A percentile compares a stretch with the other conserved stretches of the same genome.
These are phyloP conservation scores for Mycena crocata DNA, from an alignment of 768 basidiomycete genomes.

Conservation along the genomic window DNA sequence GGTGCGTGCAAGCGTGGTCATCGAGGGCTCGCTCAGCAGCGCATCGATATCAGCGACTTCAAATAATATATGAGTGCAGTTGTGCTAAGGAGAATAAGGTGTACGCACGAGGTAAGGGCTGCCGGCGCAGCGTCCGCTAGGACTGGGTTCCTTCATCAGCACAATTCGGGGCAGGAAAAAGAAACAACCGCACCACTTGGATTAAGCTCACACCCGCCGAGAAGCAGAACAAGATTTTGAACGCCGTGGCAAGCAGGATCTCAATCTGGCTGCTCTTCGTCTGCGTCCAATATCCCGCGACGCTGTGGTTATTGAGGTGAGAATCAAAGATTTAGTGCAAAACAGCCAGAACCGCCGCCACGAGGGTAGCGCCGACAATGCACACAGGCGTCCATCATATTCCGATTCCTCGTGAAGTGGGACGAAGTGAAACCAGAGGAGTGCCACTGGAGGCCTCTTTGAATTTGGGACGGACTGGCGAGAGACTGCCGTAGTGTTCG, in stretches of 20 bases:
- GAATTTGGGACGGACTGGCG: too few species aligned
- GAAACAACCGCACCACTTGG: slow-evolving; percentile 2
- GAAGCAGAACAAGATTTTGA: slow-evolving; percentile 7
- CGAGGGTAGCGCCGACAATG: neutral
- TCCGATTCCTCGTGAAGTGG: too few species aligned
- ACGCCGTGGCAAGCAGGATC: neutral
- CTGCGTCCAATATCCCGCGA: slow-evolving; percentile 8
- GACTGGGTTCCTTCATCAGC: neutral
- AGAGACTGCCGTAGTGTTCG: too few species aligned
- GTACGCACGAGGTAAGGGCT: neutral
- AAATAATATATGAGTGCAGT: too few species aligned
- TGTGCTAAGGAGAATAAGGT: too few species aligned
- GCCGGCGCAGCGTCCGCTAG: slow-evolving; percentile 1
- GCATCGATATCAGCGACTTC: slow-evolving; percentile 1
- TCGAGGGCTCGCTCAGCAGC: too few species aligned
- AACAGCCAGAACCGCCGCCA: neutral
- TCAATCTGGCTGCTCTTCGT: neutral
- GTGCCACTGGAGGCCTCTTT: too few species aligned
- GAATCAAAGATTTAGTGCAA: neutral
- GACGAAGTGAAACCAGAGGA: too few species aligned
- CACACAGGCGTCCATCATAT: slow-evolving; percentile 4
- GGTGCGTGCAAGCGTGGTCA: neutral
- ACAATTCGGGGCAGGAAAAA: neutral
- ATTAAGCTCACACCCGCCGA: slow-evolving; percentile 6
- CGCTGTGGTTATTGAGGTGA: neutral